Evolutionary conservation across 73 alveolate genomes (phyloP).

Genomic region (Paramecium sonneborni): DNA sequence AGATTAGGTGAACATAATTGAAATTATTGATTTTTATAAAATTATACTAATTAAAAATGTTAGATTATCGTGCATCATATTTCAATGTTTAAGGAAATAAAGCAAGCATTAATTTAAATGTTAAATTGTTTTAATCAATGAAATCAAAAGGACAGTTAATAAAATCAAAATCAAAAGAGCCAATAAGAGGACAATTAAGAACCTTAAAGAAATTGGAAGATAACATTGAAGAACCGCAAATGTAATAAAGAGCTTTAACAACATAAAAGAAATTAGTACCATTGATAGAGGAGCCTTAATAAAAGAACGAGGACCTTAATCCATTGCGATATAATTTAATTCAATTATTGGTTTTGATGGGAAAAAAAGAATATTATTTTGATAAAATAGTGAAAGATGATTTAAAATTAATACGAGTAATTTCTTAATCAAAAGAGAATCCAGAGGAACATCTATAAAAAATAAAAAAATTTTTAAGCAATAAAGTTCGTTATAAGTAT

Average conservation of each 20-base stretch:
- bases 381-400: slow-evolving; percentile 41
- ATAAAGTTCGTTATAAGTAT: slow-evolving; percentile 47
- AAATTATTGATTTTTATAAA: neutral
- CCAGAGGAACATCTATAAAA: neutral
- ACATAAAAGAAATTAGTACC: slow-evolving; percentile 32
- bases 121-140: neutral
- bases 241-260: slow-evolving; percentile 35
- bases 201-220: slow-evolving; percentile 23
- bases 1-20: slow-evolving; percentile 33
- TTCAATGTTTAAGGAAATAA: slow-evolving; percentile 31
- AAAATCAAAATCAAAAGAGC: slow-evolving; percentile 43
- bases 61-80: neutral
- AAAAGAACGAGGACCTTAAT: slow-evolving; percentile 21
- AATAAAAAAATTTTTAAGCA: slow-evolving; percentile 40
- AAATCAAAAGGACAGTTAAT: neutral
- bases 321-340: slow-evolving; percentile 58
- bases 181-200: neutral
- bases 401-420: neutral
- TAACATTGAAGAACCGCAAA: slow-evolving; percentile 23
- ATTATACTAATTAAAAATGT: neutral
- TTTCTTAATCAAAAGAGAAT: neutral
- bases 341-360: slow-evolving; percentile 58
- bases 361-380: slow-evolving; percentile 59
- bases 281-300: neutral
- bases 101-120: neutral